Conservation (phyloP, 2,329 filamentous ascomycete species). For the Calonectria naviculata region DNA sequence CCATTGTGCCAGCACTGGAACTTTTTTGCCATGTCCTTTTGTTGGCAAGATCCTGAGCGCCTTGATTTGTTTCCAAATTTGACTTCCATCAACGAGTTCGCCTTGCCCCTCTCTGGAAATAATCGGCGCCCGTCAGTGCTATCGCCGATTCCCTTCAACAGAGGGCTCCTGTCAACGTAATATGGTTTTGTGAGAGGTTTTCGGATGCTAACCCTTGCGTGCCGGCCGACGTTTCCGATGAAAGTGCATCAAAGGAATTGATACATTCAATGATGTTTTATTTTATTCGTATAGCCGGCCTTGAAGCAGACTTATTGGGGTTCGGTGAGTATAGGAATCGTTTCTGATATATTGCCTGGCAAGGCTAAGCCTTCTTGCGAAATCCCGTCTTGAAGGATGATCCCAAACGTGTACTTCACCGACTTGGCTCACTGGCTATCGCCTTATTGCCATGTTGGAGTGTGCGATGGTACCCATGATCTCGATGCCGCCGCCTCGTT, state of each 20-base stretch:
- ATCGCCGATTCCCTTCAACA: neutral
- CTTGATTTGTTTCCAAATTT: neutral
- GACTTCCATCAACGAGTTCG: neutral
- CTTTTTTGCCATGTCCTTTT: too few species aligned
- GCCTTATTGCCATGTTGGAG: neutral
- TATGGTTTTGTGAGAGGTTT: neutral
- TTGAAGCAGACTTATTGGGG: neutral
- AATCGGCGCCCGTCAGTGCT: neutral
- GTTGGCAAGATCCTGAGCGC: too few species aligned
- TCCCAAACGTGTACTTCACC: neutral
- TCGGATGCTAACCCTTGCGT: neutral
- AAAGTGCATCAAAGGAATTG: neutral
- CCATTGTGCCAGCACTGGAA: too few species aligned
- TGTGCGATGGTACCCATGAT: neutral
- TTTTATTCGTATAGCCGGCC: too few species aligned
- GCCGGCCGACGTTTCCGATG: neutral
- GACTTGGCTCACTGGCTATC: neutral
- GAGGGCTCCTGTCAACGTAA: neutral
- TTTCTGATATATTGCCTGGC: neutral
- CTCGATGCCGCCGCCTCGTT: neutral
- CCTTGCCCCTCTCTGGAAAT: neutral
- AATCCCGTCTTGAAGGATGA: neutral
- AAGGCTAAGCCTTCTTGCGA: neutral
- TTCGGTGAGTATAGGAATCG: neutral
- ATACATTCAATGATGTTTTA: neutral